Evolutionary conservation across 345 rosid species (phyloP).

Genomic region (Trapa incisa): DNA sequence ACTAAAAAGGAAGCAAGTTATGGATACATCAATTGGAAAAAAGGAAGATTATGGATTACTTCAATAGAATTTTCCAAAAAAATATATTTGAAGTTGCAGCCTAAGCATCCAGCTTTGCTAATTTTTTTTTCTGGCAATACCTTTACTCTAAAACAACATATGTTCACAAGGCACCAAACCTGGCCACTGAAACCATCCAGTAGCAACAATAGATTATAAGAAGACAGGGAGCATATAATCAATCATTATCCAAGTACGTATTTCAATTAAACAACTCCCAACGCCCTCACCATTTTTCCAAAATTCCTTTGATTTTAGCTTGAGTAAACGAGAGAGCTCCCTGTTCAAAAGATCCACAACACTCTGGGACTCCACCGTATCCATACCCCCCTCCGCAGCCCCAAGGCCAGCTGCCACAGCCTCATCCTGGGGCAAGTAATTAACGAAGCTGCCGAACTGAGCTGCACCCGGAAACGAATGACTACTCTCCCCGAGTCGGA

Average conservation of each 20-base stretch:
- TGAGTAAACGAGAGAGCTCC: conserved; percentile 72
- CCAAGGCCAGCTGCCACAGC: conserved; percentile 78
- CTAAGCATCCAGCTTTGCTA: no score
- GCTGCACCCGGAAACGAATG: conserved; percentile 28
- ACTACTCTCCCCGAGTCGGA: conserved; percentile 34
- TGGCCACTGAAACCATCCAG: no score
- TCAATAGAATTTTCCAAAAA: no score
- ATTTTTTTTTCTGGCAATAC: no score
- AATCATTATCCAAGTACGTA: no score
- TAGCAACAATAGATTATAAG: no score
- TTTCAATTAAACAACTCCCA: background rate
- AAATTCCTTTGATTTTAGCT: conserved; percentile 62
- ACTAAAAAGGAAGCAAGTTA: background rate
- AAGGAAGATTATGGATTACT: no score
- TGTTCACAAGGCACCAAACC: no score
- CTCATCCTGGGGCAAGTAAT: conserved; percentile 92
- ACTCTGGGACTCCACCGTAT: conserved; percentile 85
- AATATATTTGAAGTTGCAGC: no score
- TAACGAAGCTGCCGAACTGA: conserved; percentile 47
- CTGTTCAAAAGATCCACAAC: conserved; percentile 86
- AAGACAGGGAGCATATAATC: no score
- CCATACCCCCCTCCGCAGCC: conserved; percentile 71
- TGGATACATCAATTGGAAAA: no score
- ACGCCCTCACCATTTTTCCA: conserved; percentile 60
- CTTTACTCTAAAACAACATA: no score